Base-by-base conservation (phyloP, 177 flowering plant species). In the Vitis hybrid region DNA sequence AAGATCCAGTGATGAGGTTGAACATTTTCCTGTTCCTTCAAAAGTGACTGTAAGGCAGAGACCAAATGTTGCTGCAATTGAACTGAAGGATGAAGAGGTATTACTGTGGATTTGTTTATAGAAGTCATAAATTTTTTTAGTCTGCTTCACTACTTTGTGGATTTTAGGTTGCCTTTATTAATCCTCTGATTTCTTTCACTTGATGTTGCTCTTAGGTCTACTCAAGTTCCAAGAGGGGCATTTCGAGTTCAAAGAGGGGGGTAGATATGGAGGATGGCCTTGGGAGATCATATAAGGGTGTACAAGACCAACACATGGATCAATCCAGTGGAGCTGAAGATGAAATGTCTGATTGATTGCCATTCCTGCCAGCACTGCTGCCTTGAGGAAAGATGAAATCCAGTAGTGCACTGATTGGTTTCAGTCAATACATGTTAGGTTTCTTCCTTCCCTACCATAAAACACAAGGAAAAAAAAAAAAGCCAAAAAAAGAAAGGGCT, bases 1-100 rank as follows among this genome's bases (percentile, higher is more conserved):
- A 60, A 89, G 87, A 76, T 79, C 93, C 20, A 68, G 60, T 26
- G 89, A 93, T n/a, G 98, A 95, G 55, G 73, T 84, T 39, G 99
- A 95, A 78, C 97, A 93, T 61, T 93, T 86, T 76, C 97, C 94
- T 3, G 80, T 74, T 2, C 99, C 99, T 65, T 78, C 90, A 51
- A 78, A 81, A 51, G 81, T 93, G 60, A 93, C 98, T 14, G 93
- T 91, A n/a, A 87, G 98, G 81, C 77, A 72, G 58, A 78, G 93
- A 70, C 22, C 91, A 18, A 69, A 68, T 64, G 90, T 83, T 74
- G 76, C 87, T 71, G 81, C 74, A 2, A 66, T 70, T 45, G 96
- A 92, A 69, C 15, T 79, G 51, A 85, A 80, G 70, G 96, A 85
- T 18, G 56, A 76, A 1, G 90, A 74, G 80, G 92, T 81, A 85